Evolutionary conservation across 345 rosid genomes (phyloP), one percentile per base, ranked within the genome.

Genomic region (Gossypium thurberi): DNA sequence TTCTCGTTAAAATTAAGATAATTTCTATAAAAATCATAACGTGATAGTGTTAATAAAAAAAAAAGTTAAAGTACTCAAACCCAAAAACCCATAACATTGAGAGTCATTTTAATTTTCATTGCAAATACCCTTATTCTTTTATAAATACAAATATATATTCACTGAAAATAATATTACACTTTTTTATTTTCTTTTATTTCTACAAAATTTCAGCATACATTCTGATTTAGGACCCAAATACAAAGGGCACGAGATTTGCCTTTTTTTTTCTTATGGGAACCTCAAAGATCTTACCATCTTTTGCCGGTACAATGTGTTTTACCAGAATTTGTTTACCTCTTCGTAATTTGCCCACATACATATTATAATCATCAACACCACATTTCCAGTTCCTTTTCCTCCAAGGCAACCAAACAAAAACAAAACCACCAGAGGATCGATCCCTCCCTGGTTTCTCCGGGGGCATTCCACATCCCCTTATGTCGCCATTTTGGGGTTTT

Each of bases 1-100:
- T 33, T 33, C 0, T 0, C 0, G 0, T 33, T 33, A 33, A 33
- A 33, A 33, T 4, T 33, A 0, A 5, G 0, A 4, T 33, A 5
- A 33, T 33, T 33, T 33, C 0, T 33, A 0, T 4, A 33, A 33
- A 33, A 33, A 33, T 33, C 6, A 0, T 33, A 33, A 4, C 0
- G 0, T 33, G 6, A 33, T 0, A 6, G 0, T 33, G 6, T 33
- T 0, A 33, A 33, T 4, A 4, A 4, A 28, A n/a, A n/a, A n/a
- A n/a, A n/a, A n/a, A n/a, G n/a, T n/a, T n/a, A n/a, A n/a, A n/a
- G n/a, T n/a, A n/a, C n/a, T 33, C 6, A 33, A 33, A 33, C 37
- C 37, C 0, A 33, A 33, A 0, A 33, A 4, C 6, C 0, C 1
- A 4, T 33, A 0, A 4, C 6, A 33, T 33, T 33, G 6, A 33